Conservation (phyloP, 345 rosid genomes). For the Nasturtium officinale region DNA sequence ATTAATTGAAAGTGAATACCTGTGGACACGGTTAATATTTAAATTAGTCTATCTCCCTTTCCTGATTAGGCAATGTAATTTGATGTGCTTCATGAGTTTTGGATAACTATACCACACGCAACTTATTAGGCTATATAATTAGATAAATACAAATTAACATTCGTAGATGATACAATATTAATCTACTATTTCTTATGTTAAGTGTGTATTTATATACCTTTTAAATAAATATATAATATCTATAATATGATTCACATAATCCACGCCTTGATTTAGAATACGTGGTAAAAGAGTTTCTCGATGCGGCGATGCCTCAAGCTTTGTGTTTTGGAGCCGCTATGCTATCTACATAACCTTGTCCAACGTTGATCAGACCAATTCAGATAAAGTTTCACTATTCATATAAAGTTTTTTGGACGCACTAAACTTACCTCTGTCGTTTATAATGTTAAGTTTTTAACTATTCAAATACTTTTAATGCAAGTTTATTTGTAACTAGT, state of each 20-base stretch:
- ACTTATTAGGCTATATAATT: background rate
- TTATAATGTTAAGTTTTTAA: background rate
- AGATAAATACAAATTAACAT: background rate
- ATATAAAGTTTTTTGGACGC: background rate
- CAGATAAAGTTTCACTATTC: background rate
- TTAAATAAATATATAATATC: no score
- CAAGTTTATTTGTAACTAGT: background rate
- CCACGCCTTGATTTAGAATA: background rate
- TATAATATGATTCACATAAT: no score
- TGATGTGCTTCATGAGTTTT: constrained; percentile 14
- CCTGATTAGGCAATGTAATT: background rate
- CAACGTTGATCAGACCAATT: background rate
- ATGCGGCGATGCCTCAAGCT: background rate
- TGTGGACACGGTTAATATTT: background rate
- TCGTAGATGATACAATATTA: background rate
- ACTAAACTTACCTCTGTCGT: background rate
- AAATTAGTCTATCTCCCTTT: background rate
- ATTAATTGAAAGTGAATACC: background rate
- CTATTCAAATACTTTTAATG: background rate
- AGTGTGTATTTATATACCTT: no score
- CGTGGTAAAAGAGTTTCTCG: background rate
- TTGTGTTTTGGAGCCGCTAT: background rate
- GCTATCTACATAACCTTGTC: background rate
- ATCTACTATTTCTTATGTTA: background rate
- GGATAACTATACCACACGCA: background rate